Base-by-base conservation (phyloP, 192 early-diverging fungal genomes). In the Coemansia sp. region DNA sequence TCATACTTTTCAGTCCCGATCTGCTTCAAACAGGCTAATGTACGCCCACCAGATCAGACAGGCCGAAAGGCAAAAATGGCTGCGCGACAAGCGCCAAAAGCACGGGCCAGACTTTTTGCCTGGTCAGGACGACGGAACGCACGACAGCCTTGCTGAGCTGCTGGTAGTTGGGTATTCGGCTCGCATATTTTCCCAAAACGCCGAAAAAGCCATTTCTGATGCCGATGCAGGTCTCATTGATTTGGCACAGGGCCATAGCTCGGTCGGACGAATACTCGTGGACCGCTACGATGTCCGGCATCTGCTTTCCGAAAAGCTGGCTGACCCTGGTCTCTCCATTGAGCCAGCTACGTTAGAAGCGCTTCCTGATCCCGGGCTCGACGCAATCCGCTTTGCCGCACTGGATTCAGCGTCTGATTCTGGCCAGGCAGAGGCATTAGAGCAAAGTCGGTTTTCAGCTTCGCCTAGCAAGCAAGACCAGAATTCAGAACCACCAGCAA, bases 271-370 rank as follows among this genome's bases (percentile, higher is more conserved):
- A 6, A 33, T 60, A 12, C 18, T 28, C 4, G 71, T 69, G 6
- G 78, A 81, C 60, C 45, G 78, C 17, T 81, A 69, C 50, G 78
- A 81, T 31, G 51, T 72, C 45, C 65, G 78, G n/a, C 69, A 80
- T 31, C 29, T 80, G 51, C 38, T 79, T 2, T 42, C 31, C 8
- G 56, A 57, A 25, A 18, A 16, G n/a, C 22, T 22, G 51, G 10
- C 25, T 16, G 31, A 33, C 7, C 56, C 33, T 7, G 7, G 22
- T 3, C n/a, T n/a, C 17, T 5, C 17, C 17, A 17, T 6, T 2
- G 17, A 7, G 17, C 17, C 17, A n/a, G 17, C 7, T 17, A 51
- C 7, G 7, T 14, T 17, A 51, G 50, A 25, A 17, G 17, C 12
- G 20, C 48, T 72, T 16, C 48, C 63, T 42, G 58, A 60, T 25